Conservation (phyloP, 1,139 yeast genomes). For the Yamadazyma triangularis region DNA sequence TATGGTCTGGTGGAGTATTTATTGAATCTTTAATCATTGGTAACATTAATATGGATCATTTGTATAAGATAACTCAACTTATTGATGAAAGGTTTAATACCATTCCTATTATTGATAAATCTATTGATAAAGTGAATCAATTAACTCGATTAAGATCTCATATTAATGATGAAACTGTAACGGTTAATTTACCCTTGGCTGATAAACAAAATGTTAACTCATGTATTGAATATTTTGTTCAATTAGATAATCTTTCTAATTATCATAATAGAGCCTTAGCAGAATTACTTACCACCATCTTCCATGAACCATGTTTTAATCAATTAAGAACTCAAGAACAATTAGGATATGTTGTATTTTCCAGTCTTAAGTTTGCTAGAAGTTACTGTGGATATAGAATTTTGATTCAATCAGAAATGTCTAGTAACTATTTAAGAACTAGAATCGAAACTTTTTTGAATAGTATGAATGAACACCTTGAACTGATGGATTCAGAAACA, state of each 20-base stretch:
- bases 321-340: slow-evolving; percentile 91
- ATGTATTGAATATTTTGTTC: slow-evolving; percentile 75
- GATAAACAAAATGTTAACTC: slow-evolving; percentile 79
- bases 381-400: slow-evolving; percentile 75
- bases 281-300: slow-evolving; percentile 65
- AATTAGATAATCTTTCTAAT: slow-evolving; percentile 50
- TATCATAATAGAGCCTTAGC: slow-evolving; percentile 40
- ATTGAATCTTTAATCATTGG: slow-evolving; percentile 78
- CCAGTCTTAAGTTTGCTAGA: slow-evolving; percentile 64
- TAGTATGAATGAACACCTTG: slow-evolving; percentile 28
- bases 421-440: slow-evolving; percentile 67
- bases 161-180: slow-evolving; percentile 40
- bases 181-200: slow-evolving; percentile 49
- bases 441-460: slow-evolving; percentile 68
- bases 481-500: slow-evolving; percentile 51
- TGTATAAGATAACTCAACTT: slow-evolving; percentile 15
- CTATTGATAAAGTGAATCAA: slow-evolving; percentile 27
- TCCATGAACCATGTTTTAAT: slow-evolving; percentile 85
- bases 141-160: slow-evolving; percentile 24
- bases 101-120: slow-evolving; percentile 34
- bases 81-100: slow-evolving; percentile 17
- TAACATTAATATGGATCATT: slow-evolving; percentile 47
- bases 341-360: slow-evolving; percentile 77
- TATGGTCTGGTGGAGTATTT: slow-evolving; percentile 48
- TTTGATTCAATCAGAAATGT: slow-evolving; percentile 81